Evolutionary conservation across 768 basidiomycete species (phyloP), one percentile per base, ranked within the genome.

Genomic region (Pisolithus albus): DNA sequence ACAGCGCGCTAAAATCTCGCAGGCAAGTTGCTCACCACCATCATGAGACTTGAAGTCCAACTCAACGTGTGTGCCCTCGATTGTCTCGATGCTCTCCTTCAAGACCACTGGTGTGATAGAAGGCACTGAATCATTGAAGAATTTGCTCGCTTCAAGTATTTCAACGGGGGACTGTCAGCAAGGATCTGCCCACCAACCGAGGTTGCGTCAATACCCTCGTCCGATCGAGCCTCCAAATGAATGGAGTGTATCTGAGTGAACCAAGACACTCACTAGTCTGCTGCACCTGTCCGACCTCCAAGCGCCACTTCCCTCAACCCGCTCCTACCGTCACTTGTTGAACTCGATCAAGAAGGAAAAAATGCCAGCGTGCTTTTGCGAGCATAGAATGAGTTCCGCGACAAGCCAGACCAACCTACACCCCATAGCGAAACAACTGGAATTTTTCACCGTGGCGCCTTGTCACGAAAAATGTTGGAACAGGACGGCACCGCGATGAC

Each of bases 221-320:
- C 41, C 42, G 7, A 21, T 18, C 30, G 26, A 19, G 34, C 34
- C 34, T 34, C 34, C 34, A 3, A 34, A 15, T 34, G 3, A 34
- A 32, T 24, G 8, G 37, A 28, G 42, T 43, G 39, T 18, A 44
- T 21, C 44, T 4, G 40, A 55, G 51, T 52, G 54, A 55, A 38
- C 15, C 54, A 55, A 55, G 54, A 52, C 51, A 55, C 54, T 55
- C 54, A 55, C 54, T 50, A 16, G 19, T 50, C 23, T 26, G 46
- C 21, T 47, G 32, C 18, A 36, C 9, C 7, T 45, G 43, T 45
- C 28, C 26, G 43, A 45, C 43, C 8, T 7, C 15, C 24, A 10
- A 13, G 11, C 11, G 34, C 34, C 0, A 34, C 34, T 34, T 5
- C 34, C 34, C 13, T 13, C 13, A 11, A 15, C 34, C 34, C 4